These are phyloP conservation scores for Colletotrichum somersetense DNA, from an alignment of 2,329 filamentous ascomycete species.

Conservation along the genomic window DNA sequence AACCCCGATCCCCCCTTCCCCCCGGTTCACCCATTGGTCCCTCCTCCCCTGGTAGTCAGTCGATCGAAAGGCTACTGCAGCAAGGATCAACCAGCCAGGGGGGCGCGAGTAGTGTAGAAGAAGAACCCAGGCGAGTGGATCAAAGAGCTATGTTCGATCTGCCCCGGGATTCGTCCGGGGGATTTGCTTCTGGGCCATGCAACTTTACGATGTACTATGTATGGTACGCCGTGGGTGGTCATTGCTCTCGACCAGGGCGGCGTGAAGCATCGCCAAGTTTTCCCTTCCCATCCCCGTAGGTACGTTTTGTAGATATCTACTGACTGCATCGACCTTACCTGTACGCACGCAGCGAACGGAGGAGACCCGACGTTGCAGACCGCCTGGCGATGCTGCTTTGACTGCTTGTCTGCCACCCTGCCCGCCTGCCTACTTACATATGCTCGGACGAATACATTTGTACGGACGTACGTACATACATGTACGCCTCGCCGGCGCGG, in stretches of 20 bases:
- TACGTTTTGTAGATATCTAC: neutral
- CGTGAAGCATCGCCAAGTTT: neutral
- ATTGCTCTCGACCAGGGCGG: conserved; percentile 3
- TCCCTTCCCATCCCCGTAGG: neutral
- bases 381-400: neutral
- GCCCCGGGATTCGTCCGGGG: conserved; percentile 38
- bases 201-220: conserved; percentile 13
- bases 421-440: neutral
- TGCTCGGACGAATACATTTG: neutral
- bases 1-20: conserved; percentile 3
- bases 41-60: conserved; percentile 26
- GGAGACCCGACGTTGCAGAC: neutral
- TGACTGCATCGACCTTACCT: neutral
- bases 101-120: conserved; percentile 23
- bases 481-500: conserved; percentile 1
- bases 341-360: conserved; percentile 24
- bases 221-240: neutral
- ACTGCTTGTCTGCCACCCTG: neutral
- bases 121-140: conserved; percentile 38
- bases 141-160: conserved; percentile 41
- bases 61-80: conserved; percentile 39
- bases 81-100: conserved; percentile 20
- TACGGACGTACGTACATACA: too few species aligned
- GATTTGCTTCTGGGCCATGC: conserved; percentile 18
- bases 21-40: conserved; percentile 21